Evolutionary conservation across 2,329 filamentous ascomycete species (phyloP), one percentile per base, ranked within the genome.

Genomic region (Aspergillus texensis): DNA sequence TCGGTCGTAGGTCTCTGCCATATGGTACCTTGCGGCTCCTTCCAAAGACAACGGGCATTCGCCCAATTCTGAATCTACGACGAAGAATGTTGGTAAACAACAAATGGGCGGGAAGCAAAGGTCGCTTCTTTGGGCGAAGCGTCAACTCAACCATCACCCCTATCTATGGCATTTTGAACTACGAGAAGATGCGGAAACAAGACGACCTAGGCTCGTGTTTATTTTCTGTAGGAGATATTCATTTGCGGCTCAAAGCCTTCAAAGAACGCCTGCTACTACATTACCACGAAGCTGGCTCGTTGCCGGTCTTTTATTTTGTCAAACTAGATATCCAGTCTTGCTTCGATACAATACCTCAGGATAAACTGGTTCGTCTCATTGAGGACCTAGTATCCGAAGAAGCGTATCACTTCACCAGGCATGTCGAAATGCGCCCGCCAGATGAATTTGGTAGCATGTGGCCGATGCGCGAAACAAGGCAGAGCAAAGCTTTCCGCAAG

Each of bases 311-410:
- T 1, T 98, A 91, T 77, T 96, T 98, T 78, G 94, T 89, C 64
- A 99, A 99, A 75, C 83, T 96, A 14, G 95, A 99, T 73, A 94
- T 99, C 24, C 87, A 92, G 74, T 88, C 92, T 2, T 96, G 94
- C 70, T 99, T 97, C 75, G 95, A 99, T 77, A 97, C 91, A 0
- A 97, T 99, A 52, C 95, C 95, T 0, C 95, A 98, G 75, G 79
- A 85, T 30, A 86, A 88, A 1, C 82, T 98, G 21, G 73, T 97
- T 39, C 75, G 82, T 28, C 81, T 98, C 30, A 85, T 96, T 66
- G 80, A 83, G 48, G 74, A 77, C 67, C 62, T 88, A 73, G 58
- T 87, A 85, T 67, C 86, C 77, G 66, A 90, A 62, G 77, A 83
- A 3, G 79, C 81, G 26, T 99, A 99, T 73, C 84, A 85, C 9